Evolutionary conservation across 805 yeast genomes (phyloP), one percentile per base, ranked within the genome.

Genomic region (Kodamaea jinghongensis): DNA sequence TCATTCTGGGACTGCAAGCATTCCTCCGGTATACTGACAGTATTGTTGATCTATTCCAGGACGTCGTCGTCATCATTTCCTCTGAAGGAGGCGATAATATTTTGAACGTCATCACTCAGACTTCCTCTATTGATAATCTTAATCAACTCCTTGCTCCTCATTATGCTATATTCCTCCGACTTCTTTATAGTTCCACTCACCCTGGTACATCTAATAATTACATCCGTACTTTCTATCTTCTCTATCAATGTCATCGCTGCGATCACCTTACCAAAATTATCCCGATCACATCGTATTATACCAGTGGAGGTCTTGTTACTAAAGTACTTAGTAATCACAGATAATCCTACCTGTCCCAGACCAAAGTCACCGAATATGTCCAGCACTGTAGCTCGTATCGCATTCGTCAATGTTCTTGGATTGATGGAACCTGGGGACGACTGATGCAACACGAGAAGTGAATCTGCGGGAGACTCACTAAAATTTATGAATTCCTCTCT

Each of bases 161-260:
- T 46, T 9, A 86, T 78, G 0, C 89, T 83, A 42, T 70, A 76
- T 47, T 79, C 75, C 55, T 90, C 95, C 47, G 95, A 78, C 54
- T 86, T 87, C 55, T 81, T 82, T 23, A 90, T 89, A 0, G 96
- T 88, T 0, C 96, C 98, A 53, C 95, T 82, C 0, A 86, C 79
- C 42, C 83, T 84, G 4, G 75, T 63, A 20, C 86, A 81, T 39
- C 81, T 70, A 11, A 89, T 58, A 8, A 83, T 71, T 4, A 79
- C 75, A 5, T 63, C 61, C 22, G 54, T 54, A 15, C 73, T 78
- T 12, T 71, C 79, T 2, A 88, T 51, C 20, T 64, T 63, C 28
- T 67, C 68, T 8, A 83, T 75, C 34, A 81, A 57, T 1, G 79
- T 65, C 44, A 91, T 57, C 0, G 96, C 86, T 0, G 83, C 86